phyloP scores from a whole-genome alignment of 768 basidiomycete genomes.

The Trametes punicea region DNA sequence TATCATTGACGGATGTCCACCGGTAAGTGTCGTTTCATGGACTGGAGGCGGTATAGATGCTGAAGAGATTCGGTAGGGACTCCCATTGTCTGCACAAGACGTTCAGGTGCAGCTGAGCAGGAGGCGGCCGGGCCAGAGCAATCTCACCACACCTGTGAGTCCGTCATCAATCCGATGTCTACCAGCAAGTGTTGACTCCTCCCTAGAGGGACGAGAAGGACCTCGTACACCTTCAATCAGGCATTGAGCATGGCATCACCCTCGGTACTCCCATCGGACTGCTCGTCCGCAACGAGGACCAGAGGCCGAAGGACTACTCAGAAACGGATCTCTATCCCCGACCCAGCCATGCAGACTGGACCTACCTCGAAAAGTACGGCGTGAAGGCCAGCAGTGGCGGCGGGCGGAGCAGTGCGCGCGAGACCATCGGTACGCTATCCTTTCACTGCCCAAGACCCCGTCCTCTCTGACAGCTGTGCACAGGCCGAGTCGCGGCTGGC shows the following conservation, averaged over 20 bases:
- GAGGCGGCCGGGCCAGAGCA: conserved; percentile 91
- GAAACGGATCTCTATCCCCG: conserved; percentile 98
- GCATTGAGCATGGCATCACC: conserved; percentile 89
- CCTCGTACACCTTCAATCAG: conserved; percentile 89
- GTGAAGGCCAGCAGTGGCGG: conserved; percentile 97
- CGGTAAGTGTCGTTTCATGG: conserved; percentile 49
- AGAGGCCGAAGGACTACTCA: conserved; percentile 96
- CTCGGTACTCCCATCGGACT: conserved; percentile 97
- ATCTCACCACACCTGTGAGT: conserved; percentile 91
- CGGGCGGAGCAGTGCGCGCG: conserved; percentile 90
- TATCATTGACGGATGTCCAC: conserved; percentile 96
- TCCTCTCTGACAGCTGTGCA: background rate
- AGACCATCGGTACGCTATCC: conserved; percentile 76
- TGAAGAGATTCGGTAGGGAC: conserved; percentile 54
- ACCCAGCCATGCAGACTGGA: conserved; percentile 96
- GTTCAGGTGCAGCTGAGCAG: conserved; percentile 90
- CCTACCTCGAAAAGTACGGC: conserved; percentile 96
- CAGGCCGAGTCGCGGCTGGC: conserved; percentile 95
- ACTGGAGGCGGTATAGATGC: background rate
- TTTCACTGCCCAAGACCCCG: background rate
- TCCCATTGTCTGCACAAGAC: conserved; percentile 74
- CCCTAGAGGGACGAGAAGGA: conserved; percentile 75
- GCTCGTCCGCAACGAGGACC: conserved; percentile 97
- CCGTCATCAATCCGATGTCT: background rate
- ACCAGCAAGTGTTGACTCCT: background rate